A percentile compares a stretch with the other conserved stretches of the same genome.
Evolutionary conservation across 768 basidiomycete genomes (phyloP).

Genomic region (Pleurotus platypus): DNA sequence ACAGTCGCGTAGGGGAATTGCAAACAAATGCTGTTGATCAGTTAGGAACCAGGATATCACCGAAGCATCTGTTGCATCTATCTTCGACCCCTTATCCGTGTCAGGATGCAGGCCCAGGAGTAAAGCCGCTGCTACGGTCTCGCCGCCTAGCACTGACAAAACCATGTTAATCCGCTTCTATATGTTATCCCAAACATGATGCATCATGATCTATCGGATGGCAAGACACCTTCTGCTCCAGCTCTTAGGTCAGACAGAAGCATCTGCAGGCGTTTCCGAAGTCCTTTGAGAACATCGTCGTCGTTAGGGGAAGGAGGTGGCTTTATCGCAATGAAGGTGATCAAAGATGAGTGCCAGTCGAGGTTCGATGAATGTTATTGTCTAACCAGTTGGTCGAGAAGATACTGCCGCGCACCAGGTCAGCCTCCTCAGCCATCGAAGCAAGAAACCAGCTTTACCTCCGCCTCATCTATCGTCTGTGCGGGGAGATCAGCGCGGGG

Average conservation of each 20-base stretch:
- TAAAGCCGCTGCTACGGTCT: no score
- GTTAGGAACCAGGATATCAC: no score
- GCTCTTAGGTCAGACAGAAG: constrained; percentile 27
- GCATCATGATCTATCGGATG: not conserved
- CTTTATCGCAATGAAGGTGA: constrained; percentile 13
- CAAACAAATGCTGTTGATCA: no score
- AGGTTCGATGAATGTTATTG: no score
- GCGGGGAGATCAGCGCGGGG: not conserved
- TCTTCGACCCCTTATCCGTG: no score
- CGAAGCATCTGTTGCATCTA: no score
- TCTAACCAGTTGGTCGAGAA: constrained; percentile 33
- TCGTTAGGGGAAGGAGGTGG: constrained; percentile 34
- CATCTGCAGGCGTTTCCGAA: constrained; percentile 30
- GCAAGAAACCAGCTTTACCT: not conserved
- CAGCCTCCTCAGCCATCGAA: not conserved
- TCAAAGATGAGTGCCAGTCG: not conserved
- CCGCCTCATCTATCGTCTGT: constrained; percentile 2
- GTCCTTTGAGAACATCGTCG: constrained; percentile 32
- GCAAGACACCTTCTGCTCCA: constrained; percentile 27
- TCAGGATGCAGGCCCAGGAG: no score
- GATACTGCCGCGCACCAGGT: constrained; percentile 20
- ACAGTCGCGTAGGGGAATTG: no score
- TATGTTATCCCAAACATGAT: no score
- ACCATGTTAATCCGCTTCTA: no score
- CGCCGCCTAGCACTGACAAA: no score